These are phyloP conservation scores for Capronia coronata DNA, from an alignment of 2,329 filamentous ascomycete species.

Conservation along the genomic window DNA sequence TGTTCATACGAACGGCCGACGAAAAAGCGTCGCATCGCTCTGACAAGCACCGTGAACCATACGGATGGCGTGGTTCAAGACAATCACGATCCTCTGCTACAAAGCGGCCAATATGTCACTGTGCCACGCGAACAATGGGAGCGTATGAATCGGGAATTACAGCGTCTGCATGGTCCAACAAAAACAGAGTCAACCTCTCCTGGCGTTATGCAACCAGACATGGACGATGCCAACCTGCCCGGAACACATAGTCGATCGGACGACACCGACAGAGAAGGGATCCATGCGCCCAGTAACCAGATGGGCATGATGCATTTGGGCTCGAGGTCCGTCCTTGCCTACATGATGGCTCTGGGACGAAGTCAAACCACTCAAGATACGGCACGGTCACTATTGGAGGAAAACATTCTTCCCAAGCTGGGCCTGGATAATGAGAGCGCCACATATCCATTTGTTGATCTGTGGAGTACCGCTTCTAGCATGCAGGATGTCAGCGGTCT, in stretches of 20 bases:
- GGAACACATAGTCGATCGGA: slow-evolving; percentile 21
- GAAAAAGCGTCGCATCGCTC: slow-evolving; percentile 37
- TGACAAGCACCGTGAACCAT: slow-evolving; percentile 16
- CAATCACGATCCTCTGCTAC: slow-evolving; percentile 10
- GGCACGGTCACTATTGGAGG: slow-evolving; percentile 52
- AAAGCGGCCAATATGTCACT: slow-evolving; percentile 26
- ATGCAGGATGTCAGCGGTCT: slow-evolving; percentile 53
- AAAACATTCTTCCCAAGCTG: slow-evolving; percentile 56
- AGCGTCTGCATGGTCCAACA: slow-evolving; percentile 10
- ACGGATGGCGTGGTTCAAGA: slow-evolving; percentile 14
- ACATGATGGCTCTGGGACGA: slow-evolving; percentile 51
- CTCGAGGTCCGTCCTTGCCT: slow-evolving; percentile 55
- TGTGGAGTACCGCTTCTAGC: slow-evolving; percentile 58
- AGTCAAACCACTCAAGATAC: slow-evolving; percentile 42
- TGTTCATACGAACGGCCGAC: slow-evolving; percentile 46
- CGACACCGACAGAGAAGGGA: slow-evolving; percentile 45
- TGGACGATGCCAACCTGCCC: slow-evolving; percentile 11
- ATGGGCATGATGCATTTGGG: slow-evolving; percentile 57
- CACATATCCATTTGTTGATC: slow-evolving; percentile 59
- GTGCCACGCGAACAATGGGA: slow-evolving; percentile 29
- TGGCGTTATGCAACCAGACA: slow-evolving; percentile 2
- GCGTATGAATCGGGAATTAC: slow-evolving; percentile 25
- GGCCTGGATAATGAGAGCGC: slow-evolving; percentile 59
- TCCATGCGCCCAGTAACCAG: slow-evolving; percentile 55
- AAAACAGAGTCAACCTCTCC: slow-evolving; percentile 12